Percentiles rank a stretch among this genome's conserved stretches.
Evolutionary conservation across 495 filamentous ascomycete genomes (phyloP).

Genomic region (Penicillium samsonianum): DNA sequence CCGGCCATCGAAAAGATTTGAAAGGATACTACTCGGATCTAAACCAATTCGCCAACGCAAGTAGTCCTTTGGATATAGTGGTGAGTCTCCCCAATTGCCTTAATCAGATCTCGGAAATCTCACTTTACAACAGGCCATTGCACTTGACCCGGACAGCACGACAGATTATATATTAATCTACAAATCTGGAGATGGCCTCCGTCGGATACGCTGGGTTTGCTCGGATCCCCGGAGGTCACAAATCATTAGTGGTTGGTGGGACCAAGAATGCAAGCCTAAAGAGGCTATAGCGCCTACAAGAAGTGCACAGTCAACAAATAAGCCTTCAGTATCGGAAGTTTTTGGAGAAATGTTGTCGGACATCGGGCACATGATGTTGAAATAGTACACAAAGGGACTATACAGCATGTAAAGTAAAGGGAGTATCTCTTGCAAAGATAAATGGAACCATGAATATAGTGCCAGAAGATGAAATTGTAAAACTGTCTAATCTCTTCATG

Average conservation of each 20-base stretch:
- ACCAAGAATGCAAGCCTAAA: neutral
- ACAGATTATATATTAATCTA: neutral
- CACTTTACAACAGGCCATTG: neutral
- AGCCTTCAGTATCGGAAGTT: neutral
- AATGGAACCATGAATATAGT: no score
- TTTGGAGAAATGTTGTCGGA: neutral
- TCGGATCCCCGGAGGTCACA: neutral
- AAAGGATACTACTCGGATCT: neutral
- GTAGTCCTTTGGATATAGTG: neutral
- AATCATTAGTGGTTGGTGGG: neutral
- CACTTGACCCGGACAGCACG: neutral
- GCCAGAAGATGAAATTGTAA: no score
- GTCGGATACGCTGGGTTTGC: neutral
- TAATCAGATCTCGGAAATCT: neutral
- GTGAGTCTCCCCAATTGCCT: neutral
- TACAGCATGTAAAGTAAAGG: no score
- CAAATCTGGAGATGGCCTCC: neutral
- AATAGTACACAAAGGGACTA: no score
- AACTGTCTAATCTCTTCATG: no score
- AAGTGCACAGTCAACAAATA: no score
- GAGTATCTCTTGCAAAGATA: no score
- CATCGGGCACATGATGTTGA: no score
- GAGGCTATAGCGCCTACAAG: neutral
- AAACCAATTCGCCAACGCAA: neutral
- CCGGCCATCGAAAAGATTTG: neutral